Base-by-base conservation (phyloP, 2,329 filamentous ascomycete genomes). In the Didymella sp. region DNA sequence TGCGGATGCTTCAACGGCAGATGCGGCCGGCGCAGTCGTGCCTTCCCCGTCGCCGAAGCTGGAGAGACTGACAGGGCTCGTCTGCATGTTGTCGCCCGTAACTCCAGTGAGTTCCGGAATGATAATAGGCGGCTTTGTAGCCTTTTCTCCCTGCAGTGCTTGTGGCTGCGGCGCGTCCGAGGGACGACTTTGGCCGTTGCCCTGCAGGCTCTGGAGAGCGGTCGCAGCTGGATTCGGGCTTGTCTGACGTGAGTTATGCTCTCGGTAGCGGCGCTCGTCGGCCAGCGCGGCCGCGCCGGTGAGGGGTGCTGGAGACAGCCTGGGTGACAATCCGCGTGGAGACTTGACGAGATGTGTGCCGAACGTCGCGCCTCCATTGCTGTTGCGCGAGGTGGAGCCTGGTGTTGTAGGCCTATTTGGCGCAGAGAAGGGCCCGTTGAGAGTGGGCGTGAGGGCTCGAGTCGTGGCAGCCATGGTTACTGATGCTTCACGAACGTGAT, bases 31-130 rank as follows among this genome's bases (percentile, higher is more conserved):
- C 48, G 74, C 77, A 28, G 77, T 74, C 15, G 77, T 74, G 51
- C 78, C 80, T 41, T 86, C 84, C 15, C 78, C 70, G 24, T 83
- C 81, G 40, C 79, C 82, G 65, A 84, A 83, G 61, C 82, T 84
- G 9, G 80, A 81, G 50, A 83, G 72, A 67, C 82, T 85, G 38
- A 80, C 78, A 6, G 83, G 79, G 64, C 81, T 84, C 30, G 80
- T 79, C 65, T 86, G 82, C 59, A 81, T 76, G 58, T 72, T 76
- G 37, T 81, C 78, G 50, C 78, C 70, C 15, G 73, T 74, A 50
- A 75, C 68, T 27, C 64, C 68, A 35, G 55, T 61, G 38, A 72
- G 67, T 30, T 83, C 80, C 21, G 81, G 78, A 9, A 84, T 80
- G 27, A 79, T 78, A 56, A 84, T 78, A 44, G 78, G 77, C 25